Conservation (phyloP, 768 basidiomycete genomes). For the Saitozyma sp. region DNA sequence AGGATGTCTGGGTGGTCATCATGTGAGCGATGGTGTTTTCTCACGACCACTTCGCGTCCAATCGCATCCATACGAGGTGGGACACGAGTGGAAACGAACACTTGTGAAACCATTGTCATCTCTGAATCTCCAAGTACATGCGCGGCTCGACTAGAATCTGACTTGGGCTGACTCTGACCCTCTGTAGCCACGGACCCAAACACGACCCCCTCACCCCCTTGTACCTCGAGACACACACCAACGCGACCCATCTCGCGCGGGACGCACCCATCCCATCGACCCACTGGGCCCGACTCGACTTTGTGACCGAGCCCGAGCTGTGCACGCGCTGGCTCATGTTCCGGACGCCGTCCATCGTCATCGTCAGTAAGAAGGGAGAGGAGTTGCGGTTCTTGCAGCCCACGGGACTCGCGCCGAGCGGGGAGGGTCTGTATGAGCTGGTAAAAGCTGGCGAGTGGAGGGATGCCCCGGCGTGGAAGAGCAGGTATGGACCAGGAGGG, state of each 20-base stretch:
- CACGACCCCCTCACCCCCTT: slow-evolving; percentile 68
- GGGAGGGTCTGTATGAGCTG: slow-evolving; percentile 66
- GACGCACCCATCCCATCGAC: not conserved
- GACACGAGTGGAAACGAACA: not conserved
- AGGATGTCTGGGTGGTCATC: slow-evolving; percentile 73
- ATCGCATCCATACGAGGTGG: not conserved
- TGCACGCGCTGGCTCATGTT: slow-evolving; percentile 85
- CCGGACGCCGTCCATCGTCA: slow-evolving; percentile 76
- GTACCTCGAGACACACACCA: slow-evolving; percentile 72
- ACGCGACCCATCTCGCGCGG: slow-evolving; percentile 60
- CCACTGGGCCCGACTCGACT: slow-evolving; percentile 80
- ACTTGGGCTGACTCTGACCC: slow-evolving; percentile 6
- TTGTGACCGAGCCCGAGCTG: slow-evolving; percentile 74
- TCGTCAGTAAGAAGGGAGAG: slow-evolving; percentile 69
- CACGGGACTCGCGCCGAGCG: slow-evolving; percentile 63
- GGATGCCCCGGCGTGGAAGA: slow-evolving; percentile 66
- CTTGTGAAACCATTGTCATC: not conserved
- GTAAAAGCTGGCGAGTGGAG: slow-evolving; percentile 67
- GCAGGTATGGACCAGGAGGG: slow-evolving; percentile 73
- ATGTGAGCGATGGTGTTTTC: slow-evolving; percentile 60
- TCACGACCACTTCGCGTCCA: not conserved
- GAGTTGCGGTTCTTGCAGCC: slow-evolving; percentile 72
- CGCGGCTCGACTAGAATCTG: not conserved
- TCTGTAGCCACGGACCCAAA: slow-evolving; percentile 62
- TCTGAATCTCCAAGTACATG: not conserved